A percentile compares a stretch with the other conserved stretches of the same genome.
These are phyloP conservation scores for Sarcodon sp. DNA, from an alignment of 768 basidiomycete genomes.

Conservation along the genomic window DNA sequence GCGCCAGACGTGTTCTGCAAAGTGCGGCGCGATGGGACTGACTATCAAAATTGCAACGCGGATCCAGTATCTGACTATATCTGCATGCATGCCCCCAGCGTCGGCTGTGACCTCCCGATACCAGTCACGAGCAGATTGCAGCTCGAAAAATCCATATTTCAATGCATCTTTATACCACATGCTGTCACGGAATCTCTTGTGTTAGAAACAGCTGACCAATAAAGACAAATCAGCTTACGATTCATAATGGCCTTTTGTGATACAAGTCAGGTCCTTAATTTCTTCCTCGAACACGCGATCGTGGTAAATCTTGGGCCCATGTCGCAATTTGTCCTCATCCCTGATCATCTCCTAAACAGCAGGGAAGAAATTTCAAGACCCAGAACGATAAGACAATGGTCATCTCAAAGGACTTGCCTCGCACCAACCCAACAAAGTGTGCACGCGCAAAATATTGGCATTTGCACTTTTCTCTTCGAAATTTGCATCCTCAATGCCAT, in stretches of 20 bases:
- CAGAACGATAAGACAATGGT: too few relatives aligned
- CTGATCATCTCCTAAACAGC: constrained; percentile 60
- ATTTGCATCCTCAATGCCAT: constrained; percentile 96
- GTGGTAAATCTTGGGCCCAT: constrained; percentile 68
- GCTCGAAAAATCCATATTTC: constrained; percentile 92
- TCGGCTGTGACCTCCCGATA: constrained; percentile 89
- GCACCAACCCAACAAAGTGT: constrained; percentile 87
- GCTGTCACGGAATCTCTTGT: constrained; percentile 23
- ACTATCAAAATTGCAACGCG: constrained; percentile 67
- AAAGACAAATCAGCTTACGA: constrained; percentile 36
- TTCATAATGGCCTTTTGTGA: constrained; percentile 71
- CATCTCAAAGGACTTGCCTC: constrained; percentile 39
- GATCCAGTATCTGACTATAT: constrained; percentile 81
- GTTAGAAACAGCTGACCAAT: neutral
- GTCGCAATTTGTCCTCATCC: constrained; percentile 57
- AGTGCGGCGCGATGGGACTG: constrained; percentile 86
- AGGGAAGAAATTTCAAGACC: neutral
- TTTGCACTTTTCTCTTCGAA: constrained; percentile 98
- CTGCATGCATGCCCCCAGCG: constrained; percentile 74
- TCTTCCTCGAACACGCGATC: constrained; percentile 89
- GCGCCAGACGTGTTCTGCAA: constrained; percentile 84
- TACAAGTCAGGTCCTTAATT: constrained; percentile 73
- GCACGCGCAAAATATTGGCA: constrained; percentile 86
- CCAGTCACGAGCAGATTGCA: constrained; percentile 87
- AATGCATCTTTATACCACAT: constrained; percentile 93